Conservation (phyloP, 176 grass and related monocot species). For the Cenchrus americanus region DNA sequence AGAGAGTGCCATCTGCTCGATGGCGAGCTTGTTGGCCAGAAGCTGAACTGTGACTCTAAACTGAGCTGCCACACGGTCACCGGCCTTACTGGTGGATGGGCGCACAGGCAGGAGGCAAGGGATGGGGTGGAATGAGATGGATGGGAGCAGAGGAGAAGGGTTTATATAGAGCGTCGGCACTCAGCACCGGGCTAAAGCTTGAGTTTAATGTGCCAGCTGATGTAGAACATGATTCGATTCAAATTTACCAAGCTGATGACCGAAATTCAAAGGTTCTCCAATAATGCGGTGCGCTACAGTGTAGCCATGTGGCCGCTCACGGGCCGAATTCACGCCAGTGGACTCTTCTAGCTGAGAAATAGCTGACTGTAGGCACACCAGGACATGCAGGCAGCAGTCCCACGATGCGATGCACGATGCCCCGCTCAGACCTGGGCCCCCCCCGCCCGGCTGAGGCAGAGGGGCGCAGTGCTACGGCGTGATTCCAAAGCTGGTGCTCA, state of each 20-base stretch:
- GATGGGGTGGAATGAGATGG: neutral
- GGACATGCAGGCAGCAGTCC: neutral
- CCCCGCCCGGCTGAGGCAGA: neutral
- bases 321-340: neutral
- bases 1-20: conserved; percentile 39
- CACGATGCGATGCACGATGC: neutral
- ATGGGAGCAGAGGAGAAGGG: neutral
- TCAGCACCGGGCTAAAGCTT: neutral
- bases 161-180: conserved; percentile 33
- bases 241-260: neutral
- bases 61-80: no score
- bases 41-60: no score
- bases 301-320: neutral
- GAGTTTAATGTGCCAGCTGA: neutral
- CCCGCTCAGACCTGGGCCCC: neutral
- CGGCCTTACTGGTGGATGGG: neutral
- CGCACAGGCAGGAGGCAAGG: neutral
- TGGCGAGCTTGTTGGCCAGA: no score
- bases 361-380: neutral
- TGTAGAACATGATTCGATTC: neutral
- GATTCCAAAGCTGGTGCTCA: neutral
- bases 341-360: neutral
- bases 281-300: neutral
- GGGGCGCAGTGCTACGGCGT: neutral
- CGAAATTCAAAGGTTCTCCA: neutral